Percentiles rank a stretch among this genome's conserved stretches.
Conservation (phyloP, 305 asterid species). For the Vinca major region DNA sequence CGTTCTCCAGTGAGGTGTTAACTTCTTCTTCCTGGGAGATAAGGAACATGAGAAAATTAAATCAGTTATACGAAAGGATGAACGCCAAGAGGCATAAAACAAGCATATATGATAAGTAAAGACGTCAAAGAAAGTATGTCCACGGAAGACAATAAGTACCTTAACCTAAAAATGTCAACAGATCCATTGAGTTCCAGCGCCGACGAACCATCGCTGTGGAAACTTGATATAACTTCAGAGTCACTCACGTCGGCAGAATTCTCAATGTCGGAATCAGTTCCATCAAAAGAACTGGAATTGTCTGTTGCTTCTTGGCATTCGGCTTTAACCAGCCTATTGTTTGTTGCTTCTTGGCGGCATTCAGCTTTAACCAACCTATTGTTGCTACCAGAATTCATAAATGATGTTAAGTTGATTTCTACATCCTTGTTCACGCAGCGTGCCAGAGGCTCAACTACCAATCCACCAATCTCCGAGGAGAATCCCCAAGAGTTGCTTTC, state of each 20-base stretch:
- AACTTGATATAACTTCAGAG: conserved; percentile 42
- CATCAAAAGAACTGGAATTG: conserved; percentile 77
- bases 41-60: conserved; percentile 13
- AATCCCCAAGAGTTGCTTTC: conserved; percentile 25
- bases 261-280: conserved; percentile 38
- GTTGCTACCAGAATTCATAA: no score
- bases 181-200: conserved; percentile 27
- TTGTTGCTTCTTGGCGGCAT: conserved; percentile 27
- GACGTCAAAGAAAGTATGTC: conserved; percentile 2
- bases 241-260: conserved; percentile 30
- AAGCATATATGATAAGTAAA: neutral
- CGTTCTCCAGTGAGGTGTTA: conserved; percentile 70
- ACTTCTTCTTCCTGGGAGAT: conserved; percentile 49
- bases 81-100: neutral
- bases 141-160: conserved; percentile 4
- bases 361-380: conserved; percentile 27
- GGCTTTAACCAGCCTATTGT: no score
- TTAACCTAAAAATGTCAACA: conserved; percentile 27
- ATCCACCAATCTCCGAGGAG: conserved; percentile 18
- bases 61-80: conserved; percentile 8
- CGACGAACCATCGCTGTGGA: conserved; percentile 33
- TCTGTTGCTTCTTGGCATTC: conserved; percentile 24
- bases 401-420: conserved; percentile 33
- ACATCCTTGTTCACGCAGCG: conserved; percentile 25
- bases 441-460: conserved; percentile 23